These are phyloP conservation scores for Dactylellina haptotyla DNA, from an alignment of 2,329 filamentous ascomycete genomes.

Conservation along the genomic window DNA sequence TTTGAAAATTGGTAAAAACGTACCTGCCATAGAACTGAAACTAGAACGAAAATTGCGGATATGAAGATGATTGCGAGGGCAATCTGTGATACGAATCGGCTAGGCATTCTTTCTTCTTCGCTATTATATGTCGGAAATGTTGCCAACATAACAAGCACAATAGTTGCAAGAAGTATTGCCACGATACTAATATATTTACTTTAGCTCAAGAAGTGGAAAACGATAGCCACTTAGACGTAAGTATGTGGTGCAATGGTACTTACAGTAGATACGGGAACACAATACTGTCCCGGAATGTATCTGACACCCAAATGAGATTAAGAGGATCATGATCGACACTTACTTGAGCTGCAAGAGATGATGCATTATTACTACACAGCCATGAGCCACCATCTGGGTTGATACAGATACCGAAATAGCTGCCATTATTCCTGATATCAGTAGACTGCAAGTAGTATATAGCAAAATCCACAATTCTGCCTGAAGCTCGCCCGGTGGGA, in stretches of 20 bases:
- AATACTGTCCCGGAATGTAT: slow-evolving; percentile 97
- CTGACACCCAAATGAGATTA: slow-evolving; percentile 95
- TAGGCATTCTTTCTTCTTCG: slow-evolving; percentile 86
- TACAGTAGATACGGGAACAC: slow-evolving; percentile 97
- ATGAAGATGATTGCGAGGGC: slow-evolving; percentile 92
- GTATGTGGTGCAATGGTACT: slow-evolving; percentile 64
- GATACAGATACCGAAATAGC: slow-evolving; percentile 96
- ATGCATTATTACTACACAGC: slow-evolving; percentile 97
- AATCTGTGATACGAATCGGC: slow-evolving; percentile 88
- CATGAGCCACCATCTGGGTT: slow-evolving; percentile 89
- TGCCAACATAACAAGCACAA: slow-evolving; percentile 92
- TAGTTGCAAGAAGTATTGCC: slow-evolving; percentile 94
- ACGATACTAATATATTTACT: slow-evolving; percentile 74
- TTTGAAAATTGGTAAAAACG: not conserved
- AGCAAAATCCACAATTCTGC: too few species aligned
- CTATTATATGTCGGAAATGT: slow-evolving; percentile 99
- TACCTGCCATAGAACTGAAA: slow-evolving; percentile 79
- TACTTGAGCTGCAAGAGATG: slow-evolving; percentile 87
- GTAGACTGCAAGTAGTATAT: too few species aligned
- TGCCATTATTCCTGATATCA: too few species aligned
- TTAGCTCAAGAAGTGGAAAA: not conserved
- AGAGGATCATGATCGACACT: slow-evolving; percentile 92
- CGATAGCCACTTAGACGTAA: not conserved
- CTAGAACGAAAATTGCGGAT: slow-evolving; percentile 75
- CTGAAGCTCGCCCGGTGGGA: too few species aligned